A percentile compares a stretch with the other conserved stretches of the same genome.
These are phyloP conservation scores for Flaveria linearis DNA, from an alignment of 129 eudicot genomes.

Conservation along the genomic window DNA sequence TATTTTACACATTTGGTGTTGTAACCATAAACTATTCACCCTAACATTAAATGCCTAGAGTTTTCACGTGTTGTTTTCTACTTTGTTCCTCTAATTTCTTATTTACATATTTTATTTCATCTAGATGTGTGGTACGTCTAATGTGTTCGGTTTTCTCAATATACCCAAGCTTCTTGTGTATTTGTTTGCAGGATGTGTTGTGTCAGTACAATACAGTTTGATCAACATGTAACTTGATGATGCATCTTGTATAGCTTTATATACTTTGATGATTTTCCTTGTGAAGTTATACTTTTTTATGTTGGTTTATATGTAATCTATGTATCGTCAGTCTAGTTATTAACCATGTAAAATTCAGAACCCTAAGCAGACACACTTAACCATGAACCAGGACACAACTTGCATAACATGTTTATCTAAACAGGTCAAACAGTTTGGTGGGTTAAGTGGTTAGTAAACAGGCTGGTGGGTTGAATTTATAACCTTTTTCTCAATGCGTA, in stretches of 20 bases:
- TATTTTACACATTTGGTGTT: constrained; percentile 1
- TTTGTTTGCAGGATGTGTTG: background rate
- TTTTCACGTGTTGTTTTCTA: background rate
- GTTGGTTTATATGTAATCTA: too few species aligned
- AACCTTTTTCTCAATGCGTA: background rate
- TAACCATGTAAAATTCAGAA: too few species aligned
- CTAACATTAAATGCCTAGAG: background rate
- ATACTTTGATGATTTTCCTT: too few species aligned
- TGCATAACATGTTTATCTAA: background rate
- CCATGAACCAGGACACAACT: too few species aligned
- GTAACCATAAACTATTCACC: background rate
- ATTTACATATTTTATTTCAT: background rate
- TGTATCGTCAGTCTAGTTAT: too few species aligned
- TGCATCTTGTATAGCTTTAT: background rate
- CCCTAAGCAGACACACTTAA: too few species aligned
- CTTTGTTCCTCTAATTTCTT: background rate
- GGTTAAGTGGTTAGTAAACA: background rate
- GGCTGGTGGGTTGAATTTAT: background rate
- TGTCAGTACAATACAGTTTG: background rate
- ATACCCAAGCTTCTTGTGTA: background rate
- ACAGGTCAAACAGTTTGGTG: background rate
- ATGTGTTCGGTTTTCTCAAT: background rate
- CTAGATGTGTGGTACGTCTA: background rate
- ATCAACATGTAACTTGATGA: background rate
- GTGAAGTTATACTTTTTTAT: too few species aligned